Conservation (phyloP, 805 yeast genomes). For the Kuraishia piskuri region DNA sequence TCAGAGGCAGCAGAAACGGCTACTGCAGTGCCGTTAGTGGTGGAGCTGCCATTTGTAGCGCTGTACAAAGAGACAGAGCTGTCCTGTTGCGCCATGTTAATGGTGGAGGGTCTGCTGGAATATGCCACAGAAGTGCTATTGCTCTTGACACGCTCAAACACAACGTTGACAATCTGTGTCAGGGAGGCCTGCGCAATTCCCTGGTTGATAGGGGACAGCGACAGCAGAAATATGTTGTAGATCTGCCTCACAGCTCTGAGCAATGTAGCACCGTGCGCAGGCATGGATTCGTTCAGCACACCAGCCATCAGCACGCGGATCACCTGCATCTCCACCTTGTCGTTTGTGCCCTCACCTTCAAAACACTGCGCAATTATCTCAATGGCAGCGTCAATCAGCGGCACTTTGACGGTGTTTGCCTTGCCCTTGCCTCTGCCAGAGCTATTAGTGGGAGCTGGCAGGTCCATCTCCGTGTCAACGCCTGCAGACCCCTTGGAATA, state of each 20-base stretch:
- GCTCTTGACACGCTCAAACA: constrained; percentile 60
- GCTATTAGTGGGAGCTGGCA: constrained; percentile 20
- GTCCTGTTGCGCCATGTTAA: neutral
- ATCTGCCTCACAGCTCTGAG: constrained; percentile 89
- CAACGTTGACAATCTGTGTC: constrained; percentile 80
- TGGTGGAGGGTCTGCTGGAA: neutral
- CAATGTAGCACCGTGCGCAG: constrained; percentile 84
- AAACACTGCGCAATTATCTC: constrained; percentile 79
- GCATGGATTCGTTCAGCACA: constrained; percentile 67
- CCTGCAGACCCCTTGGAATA: constrained; percentile 13
- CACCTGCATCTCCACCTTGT: constrained; percentile 83
- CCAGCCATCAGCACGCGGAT: constrained; percentile 88
- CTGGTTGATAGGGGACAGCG: constrained; percentile 76
- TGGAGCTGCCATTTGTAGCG: neutral
- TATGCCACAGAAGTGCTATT: neutral
- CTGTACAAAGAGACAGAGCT: neutral
- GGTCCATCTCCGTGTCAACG: constrained; percentile 30
- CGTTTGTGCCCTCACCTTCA: constrained; percentile 89
- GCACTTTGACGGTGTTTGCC: constrained; percentile 20
- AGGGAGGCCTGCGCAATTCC: constrained; percentile 92
- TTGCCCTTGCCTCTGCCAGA: neutral
- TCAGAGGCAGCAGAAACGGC: neutral
- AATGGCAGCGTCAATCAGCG: constrained; percentile 72
- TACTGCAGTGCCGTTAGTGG: neutral
- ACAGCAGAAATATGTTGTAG: constrained; percentile 83